Percentiles rank a stretch among this genome's conserved stretches.
phyloP scores from a whole-genome alignment of 768 basidiomycete species.

The Coprinellus aureogranulatus region DNA sequence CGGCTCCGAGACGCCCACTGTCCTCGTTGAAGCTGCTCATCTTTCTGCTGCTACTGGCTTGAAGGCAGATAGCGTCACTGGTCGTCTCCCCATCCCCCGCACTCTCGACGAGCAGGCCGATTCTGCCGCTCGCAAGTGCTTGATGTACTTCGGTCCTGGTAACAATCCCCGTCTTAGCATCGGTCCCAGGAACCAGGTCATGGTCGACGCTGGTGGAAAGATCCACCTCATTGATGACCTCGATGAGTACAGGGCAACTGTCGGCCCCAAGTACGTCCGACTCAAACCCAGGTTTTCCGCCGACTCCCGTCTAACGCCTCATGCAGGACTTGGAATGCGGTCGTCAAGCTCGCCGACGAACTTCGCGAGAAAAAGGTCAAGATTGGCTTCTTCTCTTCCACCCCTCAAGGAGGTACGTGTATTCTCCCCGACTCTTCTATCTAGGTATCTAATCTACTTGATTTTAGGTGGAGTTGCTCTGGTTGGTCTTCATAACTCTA shows the following conservation, averaged over 20 bases:
- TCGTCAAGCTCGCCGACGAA: constrained; percentile 78
- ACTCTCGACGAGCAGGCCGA: constrained; percentile 85
- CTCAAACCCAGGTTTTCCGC: not conserved
- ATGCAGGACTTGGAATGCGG: constrained; percentile 72
- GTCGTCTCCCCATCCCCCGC: constrained; percentile 68
- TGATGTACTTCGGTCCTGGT: constrained; percentile 79
- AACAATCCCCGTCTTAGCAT: constrained; percentile 84
- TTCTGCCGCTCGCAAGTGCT: constrained; percentile 78
- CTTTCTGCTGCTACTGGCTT: constrained; percentile 40
- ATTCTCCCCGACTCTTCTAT: constrained; percentile 7
- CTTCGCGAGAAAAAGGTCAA: constrained; percentile 83
- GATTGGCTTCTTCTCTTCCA: constrained; percentile 93
- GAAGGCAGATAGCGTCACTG: constrained; percentile 43
- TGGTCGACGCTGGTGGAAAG: constrained; percentile 83
- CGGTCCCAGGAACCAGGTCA: constrained; percentile 81
- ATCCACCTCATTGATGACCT: constrained; percentile 85
- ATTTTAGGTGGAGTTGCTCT: constrained; percentile 85
- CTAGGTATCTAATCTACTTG: constrained; percentile 9
- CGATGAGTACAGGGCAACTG: constrained; percentile 71
- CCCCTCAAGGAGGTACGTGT: constrained; percentile 82
- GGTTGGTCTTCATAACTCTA: constrained; percentile 44
- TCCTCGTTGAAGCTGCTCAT: constrained; percentile 61
- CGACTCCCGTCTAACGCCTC: constrained; percentile 10
- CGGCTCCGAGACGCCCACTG: constrained; percentile 72
- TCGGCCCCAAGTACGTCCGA: constrained; percentile 50